These are phyloP conservation scores for Terfezia boudieri DNA, from an alignment of 495 filamentous ascomycete genomes.

Conservation along the genomic window DNA sequence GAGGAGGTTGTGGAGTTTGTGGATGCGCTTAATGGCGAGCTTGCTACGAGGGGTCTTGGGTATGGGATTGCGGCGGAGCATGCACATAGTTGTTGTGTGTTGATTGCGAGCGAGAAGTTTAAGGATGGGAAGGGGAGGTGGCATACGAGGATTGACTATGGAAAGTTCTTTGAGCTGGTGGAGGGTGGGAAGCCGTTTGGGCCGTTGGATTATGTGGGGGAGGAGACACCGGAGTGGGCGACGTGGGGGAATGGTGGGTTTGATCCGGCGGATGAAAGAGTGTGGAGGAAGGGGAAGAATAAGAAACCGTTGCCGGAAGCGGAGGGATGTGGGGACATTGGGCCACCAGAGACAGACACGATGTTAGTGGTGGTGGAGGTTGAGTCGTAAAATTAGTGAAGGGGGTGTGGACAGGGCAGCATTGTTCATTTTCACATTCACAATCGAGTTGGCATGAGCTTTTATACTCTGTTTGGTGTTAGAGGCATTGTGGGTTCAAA, in stretches of 20 bases:
- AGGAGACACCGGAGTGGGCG: slow-evolving; percentile 75
- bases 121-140: slow-evolving; percentile 39
- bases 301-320: slow-evolving; percentile 5
- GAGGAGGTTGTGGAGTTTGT: slow-evolving; percentile 70
- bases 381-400: neutral
- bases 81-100: slow-evolving; percentile 75
- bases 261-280: slow-evolving; percentile 69
- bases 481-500: too few species aligned
- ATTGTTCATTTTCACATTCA: too few species aligned
- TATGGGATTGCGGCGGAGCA: slow-evolving; percentile 93
- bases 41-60: slow-evolving; percentile 41
- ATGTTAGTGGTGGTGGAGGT: neutral
- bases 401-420: neutral
- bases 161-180: slow-evolving; percentile 64
- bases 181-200: slow-evolving; percentile 50
- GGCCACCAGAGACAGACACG: slow-evolving; percentile 2
- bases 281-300: slow-evolving; percentile 51
- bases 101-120: slow-evolving; percentile 64
- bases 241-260: slow-evolving; percentile 88
- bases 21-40: slow-evolving; percentile 39
- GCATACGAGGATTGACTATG: slow-evolving; percentile 82
- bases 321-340: slow-evolving; percentile 5
- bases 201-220: slow-evolving; percentile 76
- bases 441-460: too few species aligned
- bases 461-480: too few species aligned